Percentiles rank a stretch among this genome's conserved stretches.
phyloP scores from a whole-genome alignment of 1,284 basidiomycete species.

The Phylloboletellus chloephorus region DNA sequence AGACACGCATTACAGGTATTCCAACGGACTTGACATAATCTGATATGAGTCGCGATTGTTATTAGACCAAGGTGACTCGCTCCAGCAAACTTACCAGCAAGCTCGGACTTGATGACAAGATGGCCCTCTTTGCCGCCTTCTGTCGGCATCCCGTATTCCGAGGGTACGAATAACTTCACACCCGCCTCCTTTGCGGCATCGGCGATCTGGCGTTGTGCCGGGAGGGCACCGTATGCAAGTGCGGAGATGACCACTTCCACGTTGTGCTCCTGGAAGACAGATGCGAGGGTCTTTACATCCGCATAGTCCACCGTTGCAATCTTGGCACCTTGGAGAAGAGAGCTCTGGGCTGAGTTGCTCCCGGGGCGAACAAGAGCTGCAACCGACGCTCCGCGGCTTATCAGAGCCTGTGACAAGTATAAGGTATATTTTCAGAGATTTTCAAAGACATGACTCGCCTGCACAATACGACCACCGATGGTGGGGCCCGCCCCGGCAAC shows the following conservation, averaged over 20 bases:
- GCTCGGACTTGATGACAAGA: conserved; percentile 21
- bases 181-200: conserved; percentile 36
- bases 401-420: conserved; percentile 17
- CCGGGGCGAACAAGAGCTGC: conserved; percentile 23
- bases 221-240: conserved; percentile 25
- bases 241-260: conserved; percentile 36
- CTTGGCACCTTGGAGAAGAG: conserved; percentile 27
- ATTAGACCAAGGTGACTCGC: not conserved
- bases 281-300: conserved; percentile 25
- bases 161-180: conserved; percentile 38
- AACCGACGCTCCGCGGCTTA: conserved; percentile 19
- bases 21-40: conserved; percentile 31
- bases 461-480: conserved; percentile 29
- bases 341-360: conserved; percentile 19
- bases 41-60: conserved; percentile 6
- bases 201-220: conserved; percentile 30
- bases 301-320: conserved; percentile 31
- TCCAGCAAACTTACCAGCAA: conserved; percentile 20
- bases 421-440: not conserved
- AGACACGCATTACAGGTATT: conserved; percentile 32
- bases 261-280: conserved; percentile 30
- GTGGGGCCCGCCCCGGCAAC: conserved; percentile 29
- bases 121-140: conserved; percentile 25
- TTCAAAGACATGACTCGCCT: conserved; percentile 9
- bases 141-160: conserved; percentile 34